Percentiles rank a stretch among this genome's conserved stretches.
Evolutionary conservation across 139 green algal species (phyloP).

Genomic region (Asterochloris erici): DNA sequence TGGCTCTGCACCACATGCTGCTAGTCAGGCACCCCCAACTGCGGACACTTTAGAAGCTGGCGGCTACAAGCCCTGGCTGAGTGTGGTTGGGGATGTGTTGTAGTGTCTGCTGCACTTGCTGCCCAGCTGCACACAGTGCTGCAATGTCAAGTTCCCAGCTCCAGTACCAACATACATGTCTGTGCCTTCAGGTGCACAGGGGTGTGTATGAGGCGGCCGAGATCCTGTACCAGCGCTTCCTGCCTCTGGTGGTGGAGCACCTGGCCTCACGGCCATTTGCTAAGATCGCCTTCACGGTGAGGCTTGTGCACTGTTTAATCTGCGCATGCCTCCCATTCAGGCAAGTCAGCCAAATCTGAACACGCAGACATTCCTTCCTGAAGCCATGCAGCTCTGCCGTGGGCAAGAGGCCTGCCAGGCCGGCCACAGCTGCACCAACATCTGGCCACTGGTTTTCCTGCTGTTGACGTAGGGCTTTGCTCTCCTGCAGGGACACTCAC

Average conservation of each 20-base stretch:
- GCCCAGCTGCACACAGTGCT: no score
- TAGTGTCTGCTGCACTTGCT: no score
- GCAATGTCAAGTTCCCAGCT: no score
- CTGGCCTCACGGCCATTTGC: constrained; percentile 61
- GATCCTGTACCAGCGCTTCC: constrained; percentile 86
- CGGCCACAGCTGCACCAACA: neutral
- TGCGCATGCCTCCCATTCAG: no score
- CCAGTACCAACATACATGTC: no score
- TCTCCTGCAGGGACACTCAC: constrained; percentile 77
- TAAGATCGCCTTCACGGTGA: constrained; percentile 73
- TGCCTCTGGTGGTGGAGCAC: constrained; percentile 84
- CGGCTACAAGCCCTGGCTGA: no score
- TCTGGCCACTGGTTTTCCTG: neutral
- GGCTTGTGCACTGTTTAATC: neutral
- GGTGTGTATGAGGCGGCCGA: constrained; percentile 89
- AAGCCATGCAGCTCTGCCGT: no score
- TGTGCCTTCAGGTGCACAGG: constrained; percentile 70
- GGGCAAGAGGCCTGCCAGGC: neutral
- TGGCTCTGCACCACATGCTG: neutral
- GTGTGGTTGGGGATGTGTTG: no score
- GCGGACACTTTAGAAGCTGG: no score
- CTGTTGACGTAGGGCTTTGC: neutral
- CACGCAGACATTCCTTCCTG: no score
- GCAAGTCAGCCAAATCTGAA: no score
- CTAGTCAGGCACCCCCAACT: no score